phyloP scores from a whole-genome alignment of 2,329 filamentous ascomycete genomes.

The Teratosphaeria viscida region DNA sequence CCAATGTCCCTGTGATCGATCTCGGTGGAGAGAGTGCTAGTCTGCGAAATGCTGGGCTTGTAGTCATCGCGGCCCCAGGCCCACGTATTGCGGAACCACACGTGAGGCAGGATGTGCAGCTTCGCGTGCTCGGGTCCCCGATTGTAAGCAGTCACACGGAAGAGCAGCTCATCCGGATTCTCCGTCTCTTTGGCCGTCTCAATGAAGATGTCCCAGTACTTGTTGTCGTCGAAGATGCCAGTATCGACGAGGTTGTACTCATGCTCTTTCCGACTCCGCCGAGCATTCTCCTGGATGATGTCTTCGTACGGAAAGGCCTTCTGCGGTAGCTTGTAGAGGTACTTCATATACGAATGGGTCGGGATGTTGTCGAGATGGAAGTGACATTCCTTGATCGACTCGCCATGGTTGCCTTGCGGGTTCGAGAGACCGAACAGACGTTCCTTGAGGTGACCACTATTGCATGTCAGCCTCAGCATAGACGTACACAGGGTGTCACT shows the following conservation, averaged over 20 bases:
- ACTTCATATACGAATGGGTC: conserved; percentile 96
- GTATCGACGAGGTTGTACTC: conserved; percentile 93
- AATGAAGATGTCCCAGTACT: conserved; percentile 96
- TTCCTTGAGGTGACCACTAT: conserved; percentile 84
- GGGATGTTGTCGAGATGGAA: conserved; percentile 95
- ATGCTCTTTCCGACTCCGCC: conserved; percentile 59
- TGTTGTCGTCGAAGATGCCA: conserved; percentile 73
- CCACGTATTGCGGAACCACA: conserved; percentile 98
- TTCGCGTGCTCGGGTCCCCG: conserved; percentile 82
- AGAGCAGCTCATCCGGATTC: conserved; percentile 81
- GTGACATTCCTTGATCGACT: conserved; percentile 92
- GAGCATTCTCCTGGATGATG: conserved; percentile 72
- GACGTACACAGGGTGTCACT: conserved; percentile 18
- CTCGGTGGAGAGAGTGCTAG: conserved; percentile 57
- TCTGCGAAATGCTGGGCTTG: conserved; percentile 67
- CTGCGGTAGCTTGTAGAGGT: conserved; percentile 94
- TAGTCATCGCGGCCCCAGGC: conserved; percentile 79
- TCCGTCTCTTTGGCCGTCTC: conserved; percentile 92
- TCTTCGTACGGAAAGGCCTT: conserved; percentile 85
- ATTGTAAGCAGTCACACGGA: conserved; percentile 94
- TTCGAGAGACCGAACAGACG: conserved; percentile 91
- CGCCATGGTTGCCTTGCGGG: conserved; percentile 92
- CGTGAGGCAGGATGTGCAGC: conserved; percentile 84
- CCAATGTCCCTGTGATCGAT: conserved; percentile 74
- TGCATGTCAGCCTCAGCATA: conserved; percentile 28